phyloP scores from a whole-genome alignment of 2,329 filamentous ascomycete species.

The Diplodia scrobiculata region DNA sequence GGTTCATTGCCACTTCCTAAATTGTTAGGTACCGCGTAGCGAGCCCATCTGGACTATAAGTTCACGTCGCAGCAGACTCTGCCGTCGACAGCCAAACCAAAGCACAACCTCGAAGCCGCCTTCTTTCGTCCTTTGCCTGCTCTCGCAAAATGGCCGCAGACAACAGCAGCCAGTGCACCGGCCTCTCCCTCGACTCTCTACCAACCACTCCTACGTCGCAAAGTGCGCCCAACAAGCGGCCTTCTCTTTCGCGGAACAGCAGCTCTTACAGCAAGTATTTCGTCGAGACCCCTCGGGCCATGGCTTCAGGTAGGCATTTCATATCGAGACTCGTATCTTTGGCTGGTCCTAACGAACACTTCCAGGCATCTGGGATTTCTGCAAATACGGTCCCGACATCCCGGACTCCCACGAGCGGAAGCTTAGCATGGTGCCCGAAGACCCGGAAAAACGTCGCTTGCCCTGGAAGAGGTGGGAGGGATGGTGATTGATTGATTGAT shows the following conservation, averaged over 20 bases:
- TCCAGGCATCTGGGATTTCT: constrained; percentile 12
- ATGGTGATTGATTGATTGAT: neutral
- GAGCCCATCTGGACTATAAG: neutral
- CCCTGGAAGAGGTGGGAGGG: constrained; percentile 9
- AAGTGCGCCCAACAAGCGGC: neutral
- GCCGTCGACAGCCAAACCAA: neutral
- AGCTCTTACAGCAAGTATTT: neutral
- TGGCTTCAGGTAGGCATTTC: neutral
- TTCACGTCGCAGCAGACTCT: neutral
- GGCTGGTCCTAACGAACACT: neutral
- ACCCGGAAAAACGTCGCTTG: neutral
- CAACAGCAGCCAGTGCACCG: neutral
- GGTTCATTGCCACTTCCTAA: constrained; percentile 7
- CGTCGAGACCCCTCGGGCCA: neutral
- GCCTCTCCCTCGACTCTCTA: neutral
- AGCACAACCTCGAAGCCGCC: neutral
- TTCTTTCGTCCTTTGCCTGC: too few species aligned
- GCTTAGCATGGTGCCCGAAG: neutral
- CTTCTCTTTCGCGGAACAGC: neutral
- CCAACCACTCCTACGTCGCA: neutral
- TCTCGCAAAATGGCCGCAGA: neutral
- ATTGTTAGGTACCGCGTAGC: neutral
- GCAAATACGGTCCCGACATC: constrained; percentile 14
- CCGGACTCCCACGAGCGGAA: neutral
- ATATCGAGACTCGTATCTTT: too few species aligned